Evolutionary conservation across 1,284 basidiomycete species (phyloP), one percentile per base, ranked within the genome.

Genomic region (Boletus smithii): DNA sequence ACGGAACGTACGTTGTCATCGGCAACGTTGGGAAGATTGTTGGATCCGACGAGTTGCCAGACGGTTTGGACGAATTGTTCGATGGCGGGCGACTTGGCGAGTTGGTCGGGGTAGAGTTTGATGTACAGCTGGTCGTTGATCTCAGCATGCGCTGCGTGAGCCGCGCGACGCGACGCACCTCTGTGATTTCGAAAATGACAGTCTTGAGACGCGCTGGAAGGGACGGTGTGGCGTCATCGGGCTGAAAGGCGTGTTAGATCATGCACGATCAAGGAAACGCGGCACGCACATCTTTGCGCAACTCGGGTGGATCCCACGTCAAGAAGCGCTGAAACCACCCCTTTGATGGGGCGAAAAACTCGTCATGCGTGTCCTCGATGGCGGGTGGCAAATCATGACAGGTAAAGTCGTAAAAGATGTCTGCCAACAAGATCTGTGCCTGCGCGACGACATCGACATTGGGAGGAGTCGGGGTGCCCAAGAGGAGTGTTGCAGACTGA

Each of bases 351-450:
- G 75, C 82, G 67, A 95, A 95, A 65, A 94, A 95, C 51, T 87
- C 79, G 8, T 77, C 72, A 53, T 97, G 83, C 35, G 85, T 76
- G 63, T 99, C 95, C 64, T 99, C 95, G 59, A 99, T 87, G 54
- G 85, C 87, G 8, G 94, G 94, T 5, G 95, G 95, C 18, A 99
- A 73, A 68, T 99, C 95, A 58, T 99, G 97, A 55, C 89, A 91
- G 1, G 89, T 92, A 49, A 99, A 81, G 67, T 99, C 97, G 61
- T 95, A 88, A 72, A 88, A 99, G 26, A 98, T 80, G 43, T 95
- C 91, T 14, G 91, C 75, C 5, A 97, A 76, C 5, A 91, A 74
- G 11, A 86, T 78, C 73, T 94, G 83, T 0, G 80, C 79, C 58
- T 90, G 86, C 0, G 88, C 83, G 14, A 92, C 69, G 26, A 77